phyloP scores from a whole-genome alignment of 768 basidiomycete genomes.

The Pulveroboletus sp. region DNA sequence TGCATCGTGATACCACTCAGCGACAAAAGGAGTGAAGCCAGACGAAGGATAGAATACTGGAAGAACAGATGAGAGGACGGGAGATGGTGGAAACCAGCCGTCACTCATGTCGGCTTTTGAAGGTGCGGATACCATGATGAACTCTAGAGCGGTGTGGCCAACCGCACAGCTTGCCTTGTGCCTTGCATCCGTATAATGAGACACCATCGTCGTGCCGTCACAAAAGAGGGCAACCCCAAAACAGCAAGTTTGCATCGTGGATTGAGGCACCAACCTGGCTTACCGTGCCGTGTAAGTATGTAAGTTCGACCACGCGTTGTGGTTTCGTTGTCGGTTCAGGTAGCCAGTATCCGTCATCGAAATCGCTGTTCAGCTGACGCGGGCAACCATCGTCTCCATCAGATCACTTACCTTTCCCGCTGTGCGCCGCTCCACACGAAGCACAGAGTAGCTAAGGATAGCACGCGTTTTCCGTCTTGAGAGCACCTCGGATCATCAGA shows the following conservation, averaged over 20 bases:
- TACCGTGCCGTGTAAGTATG: no score
- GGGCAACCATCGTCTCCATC: slow-evolving; percentile 22
- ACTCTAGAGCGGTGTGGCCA: neutral
- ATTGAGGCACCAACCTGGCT: neutral
- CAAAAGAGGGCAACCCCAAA: neutral
- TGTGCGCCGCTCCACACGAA: neutral
- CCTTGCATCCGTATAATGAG: slow-evolving; percentile 3
- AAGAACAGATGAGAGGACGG: neutral
- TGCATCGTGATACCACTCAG: slow-evolving; percentile 24
- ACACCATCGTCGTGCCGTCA: slow-evolving; percentile 16
- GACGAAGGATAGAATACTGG: neutral
- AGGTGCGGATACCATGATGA: neutral
- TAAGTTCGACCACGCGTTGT: no score
- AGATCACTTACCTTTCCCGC: neutral
- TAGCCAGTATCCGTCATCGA: neutral
- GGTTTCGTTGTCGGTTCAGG: neutral
- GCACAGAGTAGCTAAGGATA: neutral
- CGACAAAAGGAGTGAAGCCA: slow-evolving; percentile 7
- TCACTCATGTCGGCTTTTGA: slow-evolving; percentile 4
- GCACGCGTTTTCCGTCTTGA: neutral
- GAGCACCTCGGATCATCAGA: neutral
- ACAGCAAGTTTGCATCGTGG: neutral
- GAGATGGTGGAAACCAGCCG: neutral
- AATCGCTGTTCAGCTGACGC: slow-evolving; percentile 16
- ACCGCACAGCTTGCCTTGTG: slow-evolving; percentile 21